Percentiles rank a stretch among this genome's conserved stretches.
phyloP scores from a whole-genome alignment of 75 land plant genomes.

The Selaginella tamariscina region DNA sequence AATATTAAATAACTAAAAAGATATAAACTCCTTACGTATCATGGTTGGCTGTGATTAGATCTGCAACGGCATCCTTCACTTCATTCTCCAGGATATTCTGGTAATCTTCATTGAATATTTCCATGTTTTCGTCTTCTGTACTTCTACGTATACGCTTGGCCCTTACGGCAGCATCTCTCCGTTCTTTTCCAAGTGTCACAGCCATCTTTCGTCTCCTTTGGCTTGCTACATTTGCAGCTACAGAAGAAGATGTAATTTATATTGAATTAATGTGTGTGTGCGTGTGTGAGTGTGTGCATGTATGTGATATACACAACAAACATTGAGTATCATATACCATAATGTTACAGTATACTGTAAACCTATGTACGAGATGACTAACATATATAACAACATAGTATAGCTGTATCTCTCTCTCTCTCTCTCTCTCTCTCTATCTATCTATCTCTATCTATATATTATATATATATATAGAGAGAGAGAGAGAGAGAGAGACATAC shows the following conservation, averaged over 20 bases:
- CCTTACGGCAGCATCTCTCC: slow-evolving; percentile 71
- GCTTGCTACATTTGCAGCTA: slow-evolving; percentile 67
- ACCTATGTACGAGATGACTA: too few relatives aligned
- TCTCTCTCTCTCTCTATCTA: too few relatives aligned
- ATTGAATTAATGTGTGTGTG: too few relatives aligned
- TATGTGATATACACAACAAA: too few relatives aligned
- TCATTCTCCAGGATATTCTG: not conserved
- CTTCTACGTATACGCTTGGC: slow-evolving; percentile 73
- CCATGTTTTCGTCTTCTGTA: slow-evolving; percentile 17
- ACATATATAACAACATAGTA: too few relatives aligned
- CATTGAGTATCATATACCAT: too few relatives aligned
- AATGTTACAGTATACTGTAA: too few relatives aligned
- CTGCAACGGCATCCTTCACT: not conserved
- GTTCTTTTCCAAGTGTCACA: slow-evolving; percentile 62
- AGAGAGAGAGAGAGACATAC: not conserved
- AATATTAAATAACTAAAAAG: too few relatives aligned
- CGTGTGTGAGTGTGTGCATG: too few relatives aligned
- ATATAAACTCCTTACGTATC: not conserved
- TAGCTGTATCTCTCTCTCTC: too few relatives aligned
- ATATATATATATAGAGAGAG: not conserved
- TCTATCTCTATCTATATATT: too few relatives aligned
- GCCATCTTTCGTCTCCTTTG: slow-evolving; percentile 71
- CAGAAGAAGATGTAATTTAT: slow-evolving; percentile 6
- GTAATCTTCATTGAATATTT: not conserved
- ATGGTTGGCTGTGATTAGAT: not conserved